Evolutionary conservation across 108 stramenopile genomes (phyloP).

Genomic region (Skeletonema costatum): DNA sequence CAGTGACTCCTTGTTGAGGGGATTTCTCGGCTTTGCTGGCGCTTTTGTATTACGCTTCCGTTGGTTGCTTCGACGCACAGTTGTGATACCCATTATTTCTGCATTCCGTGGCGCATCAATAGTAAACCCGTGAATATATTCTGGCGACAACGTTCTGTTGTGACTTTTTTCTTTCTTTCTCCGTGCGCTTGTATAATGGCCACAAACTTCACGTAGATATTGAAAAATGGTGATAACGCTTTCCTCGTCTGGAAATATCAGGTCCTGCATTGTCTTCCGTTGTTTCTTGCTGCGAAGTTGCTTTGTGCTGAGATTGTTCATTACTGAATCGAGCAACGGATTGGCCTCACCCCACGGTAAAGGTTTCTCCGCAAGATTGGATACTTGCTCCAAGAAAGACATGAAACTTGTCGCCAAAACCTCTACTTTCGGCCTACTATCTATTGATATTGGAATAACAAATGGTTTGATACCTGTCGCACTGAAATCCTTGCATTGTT

Average conservation of each 20-base stretch:
- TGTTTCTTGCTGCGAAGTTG: constrained; percentile 17
- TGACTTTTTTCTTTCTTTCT: background rate
- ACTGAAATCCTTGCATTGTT: constrained; percentile 13
- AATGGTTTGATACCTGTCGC: constrained; percentile 38
- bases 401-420: constrained; percentile 73
- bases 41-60: background rate
- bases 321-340: constrained; percentile 58
- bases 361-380: constrained; percentile 39
- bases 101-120: background rate
- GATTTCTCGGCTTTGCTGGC: background rate
- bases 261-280: constrained; percentile 41
- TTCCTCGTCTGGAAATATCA: constrained; percentile 34
- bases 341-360: constrained; percentile 61
- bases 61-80: constrained; percentile 43
- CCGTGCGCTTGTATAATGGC: background rate
- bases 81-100: constrained; percentile 11
- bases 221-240: constrained; percentile 28
- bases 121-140: background rate
- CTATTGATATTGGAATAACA: constrained; percentile 13
- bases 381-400: constrained; percentile 57
- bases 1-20: constrained; percentile 7
- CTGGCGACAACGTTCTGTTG: background rate
- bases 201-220: constrained; percentile 21
- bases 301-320: constrained; percentile 23
- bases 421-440: constrained; percentile 13